These are phyloP conservation scores for Fraxinus floribunda DNA, from an alignment of 305 asterid genomes.

Conservation along the genomic window DNA sequence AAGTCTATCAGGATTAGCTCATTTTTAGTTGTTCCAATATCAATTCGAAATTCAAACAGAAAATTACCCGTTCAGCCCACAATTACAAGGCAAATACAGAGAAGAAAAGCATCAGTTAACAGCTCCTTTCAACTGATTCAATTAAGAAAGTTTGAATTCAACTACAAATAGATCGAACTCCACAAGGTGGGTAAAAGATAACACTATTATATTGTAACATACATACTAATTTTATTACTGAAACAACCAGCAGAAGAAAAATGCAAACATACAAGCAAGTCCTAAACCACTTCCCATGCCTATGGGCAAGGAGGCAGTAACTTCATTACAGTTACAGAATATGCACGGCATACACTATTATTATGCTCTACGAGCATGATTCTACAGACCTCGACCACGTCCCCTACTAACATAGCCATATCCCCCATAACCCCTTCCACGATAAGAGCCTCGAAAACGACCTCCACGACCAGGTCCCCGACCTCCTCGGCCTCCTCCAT, in stretches of 20 bases:
- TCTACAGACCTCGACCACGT: slow-evolving; percentile 57
- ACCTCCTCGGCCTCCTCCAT: slow-evolving; percentile 83
- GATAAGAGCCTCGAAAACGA: slow-evolving; percentile 62
- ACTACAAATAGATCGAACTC: neutral
- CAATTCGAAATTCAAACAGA: neutral
- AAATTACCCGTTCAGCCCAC: neutral
- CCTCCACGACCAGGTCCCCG: slow-evolving; percentile 80
- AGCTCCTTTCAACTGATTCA: neutral
- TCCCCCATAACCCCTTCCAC: slow-evolving; percentile 61
- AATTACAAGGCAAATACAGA: neutral
- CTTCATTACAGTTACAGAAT: slow-evolving; percentile 11
- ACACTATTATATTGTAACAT: neutral
- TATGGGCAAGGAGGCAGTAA: slow-evolving; percentile 27
- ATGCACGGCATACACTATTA: slow-evolving; percentile 8
- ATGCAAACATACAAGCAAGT: slow-evolving; percentile 26
- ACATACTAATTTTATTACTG: neutral
- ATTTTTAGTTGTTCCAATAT: too few species aligned
- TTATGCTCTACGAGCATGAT: slow-evolving; percentile 38
- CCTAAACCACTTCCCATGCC: slow-evolving; percentile 35
- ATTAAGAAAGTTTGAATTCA: neutral
- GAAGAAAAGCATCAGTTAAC: neutral
- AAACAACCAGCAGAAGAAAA: neutral
- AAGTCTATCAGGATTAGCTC: too few species aligned
- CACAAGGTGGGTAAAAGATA: neutral
- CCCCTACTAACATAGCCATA: slow-evolving; percentile 61